These are phyloP conservation scores for Trichosporon ovoides DNA, from an alignment of 1,284 basidiomycete genomes.

Conservation along the genomic window DNA sequence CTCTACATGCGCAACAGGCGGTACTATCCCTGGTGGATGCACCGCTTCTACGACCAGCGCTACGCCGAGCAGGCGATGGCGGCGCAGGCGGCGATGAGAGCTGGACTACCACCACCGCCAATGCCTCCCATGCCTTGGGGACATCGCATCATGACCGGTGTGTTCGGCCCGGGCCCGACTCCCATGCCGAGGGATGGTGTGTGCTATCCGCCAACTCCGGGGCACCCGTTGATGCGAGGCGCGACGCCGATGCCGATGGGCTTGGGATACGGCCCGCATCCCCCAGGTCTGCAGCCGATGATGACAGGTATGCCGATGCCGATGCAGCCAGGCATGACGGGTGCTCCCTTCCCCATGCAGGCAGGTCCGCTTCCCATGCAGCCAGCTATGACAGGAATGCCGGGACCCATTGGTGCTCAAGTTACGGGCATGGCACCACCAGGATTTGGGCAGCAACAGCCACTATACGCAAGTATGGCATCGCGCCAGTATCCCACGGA, in stretches of 20 bases:
- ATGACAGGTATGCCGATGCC: neutral
- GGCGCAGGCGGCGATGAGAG: no score
- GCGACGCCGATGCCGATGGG: neutral
- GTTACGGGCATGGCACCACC: no score
- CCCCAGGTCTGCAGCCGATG: neutral
- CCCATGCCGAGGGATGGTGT: neutral
- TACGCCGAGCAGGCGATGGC: neutral
- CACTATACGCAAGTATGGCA: no score
- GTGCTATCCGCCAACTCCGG: neutral
- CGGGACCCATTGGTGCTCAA: no score
- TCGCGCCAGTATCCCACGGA: neutral
- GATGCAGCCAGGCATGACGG: no score
- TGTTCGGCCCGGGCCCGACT: neutral
- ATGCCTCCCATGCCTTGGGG: neutral
- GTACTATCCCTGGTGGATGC: neutral
- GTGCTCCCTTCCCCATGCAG: no score
- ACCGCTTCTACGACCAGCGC: neutral
- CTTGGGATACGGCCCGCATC: neutral
- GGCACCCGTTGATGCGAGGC: no score
- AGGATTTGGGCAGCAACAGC: no score
- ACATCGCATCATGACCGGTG: neutral
- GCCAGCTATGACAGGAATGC: no score
- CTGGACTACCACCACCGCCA: neutral
- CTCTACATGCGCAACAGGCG: constrained; percentile 35
- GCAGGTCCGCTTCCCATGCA: no score